phyloP scores from a whole-genome alignment of 192 early-diverging fungal genomes.

The Gryganskiella cystojenkinii region DNA sequence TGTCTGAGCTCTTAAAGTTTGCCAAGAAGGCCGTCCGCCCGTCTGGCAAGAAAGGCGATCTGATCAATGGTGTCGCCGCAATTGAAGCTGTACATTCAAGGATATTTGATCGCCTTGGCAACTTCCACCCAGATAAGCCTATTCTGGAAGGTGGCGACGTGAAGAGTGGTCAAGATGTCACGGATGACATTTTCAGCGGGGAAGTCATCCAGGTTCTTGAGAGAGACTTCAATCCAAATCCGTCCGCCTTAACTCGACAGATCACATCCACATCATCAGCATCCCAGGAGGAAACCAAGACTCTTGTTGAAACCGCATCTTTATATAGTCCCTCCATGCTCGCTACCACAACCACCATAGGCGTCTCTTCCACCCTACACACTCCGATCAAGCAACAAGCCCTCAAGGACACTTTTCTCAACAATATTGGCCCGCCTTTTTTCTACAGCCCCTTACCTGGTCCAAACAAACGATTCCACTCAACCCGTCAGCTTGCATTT shows the following conservation, averaged over 20 bases:
- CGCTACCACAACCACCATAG: neutral
- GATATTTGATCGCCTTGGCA: neutral
- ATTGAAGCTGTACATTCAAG: neutral
- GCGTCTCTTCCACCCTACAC: neutral
- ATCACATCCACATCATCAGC: no score
- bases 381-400: neutral
- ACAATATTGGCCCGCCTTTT: neutral
- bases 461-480: neutral
- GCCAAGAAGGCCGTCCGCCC: neutral
- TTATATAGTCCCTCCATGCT: no score
- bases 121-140: neutral
- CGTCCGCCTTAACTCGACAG: no score
- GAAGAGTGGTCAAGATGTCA: no score
- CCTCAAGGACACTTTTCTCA: neutral
- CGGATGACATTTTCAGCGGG: no score
- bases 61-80: neutral
- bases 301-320: no score
- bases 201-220: no score
- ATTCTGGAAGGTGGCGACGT: neutral
- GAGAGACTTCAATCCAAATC: no score
- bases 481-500: neutral
- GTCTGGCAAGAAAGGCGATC: neutral
- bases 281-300: no score
- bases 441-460: neutral
- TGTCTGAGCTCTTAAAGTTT: no score